Evolutionary conservation across 73 alveolate species (phyloP), one percentile per base, ranked within the genome.

Genomic region (Stentor roeselii): DNA sequence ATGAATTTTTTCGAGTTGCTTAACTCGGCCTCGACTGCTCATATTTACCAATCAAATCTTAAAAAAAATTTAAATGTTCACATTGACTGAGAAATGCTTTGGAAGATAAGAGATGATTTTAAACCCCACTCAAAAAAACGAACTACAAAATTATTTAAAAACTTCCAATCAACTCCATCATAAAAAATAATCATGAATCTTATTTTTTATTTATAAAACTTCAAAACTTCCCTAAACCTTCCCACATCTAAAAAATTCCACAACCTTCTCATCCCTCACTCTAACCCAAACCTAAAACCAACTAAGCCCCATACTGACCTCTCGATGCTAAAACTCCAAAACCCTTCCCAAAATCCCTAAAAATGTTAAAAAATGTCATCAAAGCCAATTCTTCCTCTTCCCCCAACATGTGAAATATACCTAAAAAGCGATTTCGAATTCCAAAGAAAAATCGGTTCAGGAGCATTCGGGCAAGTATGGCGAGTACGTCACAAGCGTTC

Each of bases 21-120:
- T 67, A n/a, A 32, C 37, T 67, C 80, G 21, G 21, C 80, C 80
- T 27, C 41, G 80, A 67, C 41, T 67, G 1, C 42, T 67, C 80
- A 67, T 67, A 67, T 67, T 67, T 1, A 67, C 37, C n/a, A 21
- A 2, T 0, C 21, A 34, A 30, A 30, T 67, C 14, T 1, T 27
- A 67, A 30, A 1, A 21, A 67, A 67, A 67, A 30, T 21, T 21
- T 67, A 0, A 67, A 67, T n/a, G n/a, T n/a, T 50, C 21, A 50
- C 67, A 11, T 50, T 50, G 6, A 11, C 21, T 50, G 67, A 50
- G 21, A 6, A 50, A 50, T 6, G 6, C 67, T 50, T 11, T 11
- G 21, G 67, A 50, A 11, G 21, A 50, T 6, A 50, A 21, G 21
- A 11, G 30, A 6, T 50, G 67, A 11, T 6, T 6, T 50, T 50